Evolutionary conservation across 805 yeast species (phyloP), one percentile per base, ranked within the genome.

Genomic region (Candida sakaeoensis): DNA sequence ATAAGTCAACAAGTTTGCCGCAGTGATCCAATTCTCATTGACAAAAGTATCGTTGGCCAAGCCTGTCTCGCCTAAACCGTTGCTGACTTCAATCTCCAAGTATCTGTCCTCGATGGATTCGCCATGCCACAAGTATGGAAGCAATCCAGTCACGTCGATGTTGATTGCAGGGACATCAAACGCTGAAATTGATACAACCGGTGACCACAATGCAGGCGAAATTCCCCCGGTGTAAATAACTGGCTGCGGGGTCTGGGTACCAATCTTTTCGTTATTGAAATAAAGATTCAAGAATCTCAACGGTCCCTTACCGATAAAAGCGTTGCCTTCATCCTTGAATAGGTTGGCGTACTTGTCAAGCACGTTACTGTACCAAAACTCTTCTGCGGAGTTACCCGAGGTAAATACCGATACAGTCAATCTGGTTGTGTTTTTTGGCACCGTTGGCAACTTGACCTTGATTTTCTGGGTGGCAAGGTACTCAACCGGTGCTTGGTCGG

Each of bases 141-240:
- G 60, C 45, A 80, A 69, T 0, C 85, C 78, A 8, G 91, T 75
- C 34, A 88, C 51, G 47, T 88, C 95, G 33, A 88, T 55, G 41
- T 79, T 81, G 47, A 82, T 67, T n/a, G 82, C 72, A 13, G 78
- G 79, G 22, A 87, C 64, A 55, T 88, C 95, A 60, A 80, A 85
- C 0, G 95, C 82, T 43, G 79, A 74, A 14, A 75, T 70, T 2
- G 86, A 80, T 5, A 87, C 95, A 45, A 85, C 77, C 3, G 95
- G 87, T 36, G 74, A 70, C 96, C 96, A 88, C 34, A 87, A 62
- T 3, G 82, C 70, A 1, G 96, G 95, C 1, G 89, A 75, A 24
- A 80, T 62, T 2, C 95, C 95, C 5, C 95, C 95, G 1, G 95
- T 79, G 61, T 72, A 88, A 12, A 88, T 73, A 6, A 80, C 76